Evolutionary conservation across 306 rosid species (phyloP).

Genomic region (Malus orientalis): DNA sequence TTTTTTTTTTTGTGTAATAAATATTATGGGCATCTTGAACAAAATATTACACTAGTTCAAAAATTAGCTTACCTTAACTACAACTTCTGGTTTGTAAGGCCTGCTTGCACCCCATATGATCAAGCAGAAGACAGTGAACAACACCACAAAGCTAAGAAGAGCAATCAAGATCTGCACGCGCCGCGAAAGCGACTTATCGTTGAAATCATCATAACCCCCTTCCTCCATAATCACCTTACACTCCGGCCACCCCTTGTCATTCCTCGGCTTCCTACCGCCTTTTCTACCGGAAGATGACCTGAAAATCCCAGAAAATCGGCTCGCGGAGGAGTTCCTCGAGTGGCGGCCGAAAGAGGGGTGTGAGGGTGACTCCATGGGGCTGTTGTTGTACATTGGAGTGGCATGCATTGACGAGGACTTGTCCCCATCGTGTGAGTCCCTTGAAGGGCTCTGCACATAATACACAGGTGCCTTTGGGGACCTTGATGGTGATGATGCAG

Average conservation of each 20-base stretch:
- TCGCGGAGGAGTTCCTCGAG: slow-evolving; percentile 83
- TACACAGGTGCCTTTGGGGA: slow-evolving; percentile 73
- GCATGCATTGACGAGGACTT: slow-evolving; percentile 85
- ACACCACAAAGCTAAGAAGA: slow-evolving; percentile 43
- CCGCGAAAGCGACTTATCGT: slow-evolving; percentile 47
- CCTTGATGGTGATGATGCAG: slow-evolving; percentile 88
- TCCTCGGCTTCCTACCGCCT: slow-evolving; percentile 49
- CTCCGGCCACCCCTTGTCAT: slow-evolving; percentile 97
- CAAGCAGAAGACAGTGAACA: slow-evolving; percentile 73
- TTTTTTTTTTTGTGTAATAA: not conserved
- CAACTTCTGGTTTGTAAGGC: slow-evolving; percentile 59
- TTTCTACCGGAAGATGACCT: slow-evolving; percentile 83
- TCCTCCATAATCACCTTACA: slow-evolving; percentile 91
- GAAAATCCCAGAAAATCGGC: slow-evolving; percentile 83
- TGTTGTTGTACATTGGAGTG: slow-evolving; percentile 78
- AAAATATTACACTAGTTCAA: not conserved
- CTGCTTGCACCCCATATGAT: slow-evolving; percentile 94
- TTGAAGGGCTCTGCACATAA: slow-evolving; percentile 90
- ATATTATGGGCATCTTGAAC: not conserved
- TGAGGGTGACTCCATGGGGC: slow-evolving; percentile 94
- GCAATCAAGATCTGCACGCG: slow-evolving; percentile 63
- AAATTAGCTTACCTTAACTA: slow-evolving; percentile 46
- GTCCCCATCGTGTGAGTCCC: slow-evolving; percentile 92
- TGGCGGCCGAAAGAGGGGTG: slow-evolving; percentile 92
- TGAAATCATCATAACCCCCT: slow-evolving; percentile 60